Evolutionary conservation across 2,329 filamentous ascomycete genomes (phyloP).

Genomic region (Thyridium curvatum): DNA sequence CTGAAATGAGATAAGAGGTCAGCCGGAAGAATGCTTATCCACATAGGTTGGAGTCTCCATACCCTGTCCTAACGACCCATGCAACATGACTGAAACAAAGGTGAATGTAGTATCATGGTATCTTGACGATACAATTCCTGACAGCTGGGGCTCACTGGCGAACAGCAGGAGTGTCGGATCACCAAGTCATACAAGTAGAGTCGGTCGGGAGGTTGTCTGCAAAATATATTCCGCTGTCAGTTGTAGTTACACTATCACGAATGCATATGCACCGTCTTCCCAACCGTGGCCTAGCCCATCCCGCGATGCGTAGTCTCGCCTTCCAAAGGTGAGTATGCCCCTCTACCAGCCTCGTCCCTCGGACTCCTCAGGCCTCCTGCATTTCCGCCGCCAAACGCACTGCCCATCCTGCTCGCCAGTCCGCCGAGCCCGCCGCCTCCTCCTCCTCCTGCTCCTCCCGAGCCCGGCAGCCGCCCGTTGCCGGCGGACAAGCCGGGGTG

Average conservation of each 20-base stretch:
- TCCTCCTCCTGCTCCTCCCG: conserved; percentile 4
- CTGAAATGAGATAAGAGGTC: background rate
- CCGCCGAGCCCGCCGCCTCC: background rate
- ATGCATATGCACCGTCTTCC: no score
- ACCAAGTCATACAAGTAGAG: background rate
- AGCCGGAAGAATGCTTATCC: no score
- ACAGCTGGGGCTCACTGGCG: background rate
- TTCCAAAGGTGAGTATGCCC: conserved; percentile 6
- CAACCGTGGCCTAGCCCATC: no score
- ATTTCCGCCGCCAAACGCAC: no score
- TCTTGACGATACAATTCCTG: no score
- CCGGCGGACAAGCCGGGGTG: conserved; percentile 4
- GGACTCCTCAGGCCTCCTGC: conserved; percentile 1
- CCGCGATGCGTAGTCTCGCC: background rate
- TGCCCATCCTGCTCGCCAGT: background rate
- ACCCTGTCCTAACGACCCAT: no score
- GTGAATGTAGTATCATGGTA: no score
- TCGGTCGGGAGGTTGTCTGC: background rate
- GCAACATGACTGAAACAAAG: no score
- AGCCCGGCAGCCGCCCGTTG: conserved; percentile 4
- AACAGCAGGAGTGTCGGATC: conserved; percentile 3
- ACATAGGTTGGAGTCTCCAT: no score
- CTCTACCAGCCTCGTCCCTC: conserved; percentile 2
- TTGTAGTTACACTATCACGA: background rate
- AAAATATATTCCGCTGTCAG: background rate